These are phyloP conservation scores for Trichosporon asahii DNA, from an alignment of 1,284 basidiomycete genomes.

Conservation along the genomic window DNA sequence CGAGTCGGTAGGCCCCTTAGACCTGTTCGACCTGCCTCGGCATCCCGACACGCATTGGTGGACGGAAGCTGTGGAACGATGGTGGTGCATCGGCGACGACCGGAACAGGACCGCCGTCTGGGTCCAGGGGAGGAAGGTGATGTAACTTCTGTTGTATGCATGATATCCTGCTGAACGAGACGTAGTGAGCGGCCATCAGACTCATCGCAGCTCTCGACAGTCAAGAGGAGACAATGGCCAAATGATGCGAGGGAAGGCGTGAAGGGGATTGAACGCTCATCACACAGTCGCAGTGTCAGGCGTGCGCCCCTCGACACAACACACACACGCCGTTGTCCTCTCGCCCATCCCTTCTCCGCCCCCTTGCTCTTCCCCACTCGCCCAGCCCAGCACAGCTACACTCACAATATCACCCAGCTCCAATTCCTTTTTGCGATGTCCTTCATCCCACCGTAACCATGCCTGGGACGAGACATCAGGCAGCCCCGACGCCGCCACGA, in stretches of 20 bases:
- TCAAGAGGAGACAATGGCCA: too few species aligned
- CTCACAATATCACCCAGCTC: neutral
- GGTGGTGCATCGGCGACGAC: constrained; percentile 76
- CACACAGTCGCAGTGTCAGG: neutral
- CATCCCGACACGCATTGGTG: constrained; percentile 45
- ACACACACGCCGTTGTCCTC: neutral
- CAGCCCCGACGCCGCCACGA: neutral
- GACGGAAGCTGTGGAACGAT: constrained; percentile 69
- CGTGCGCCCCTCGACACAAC: neutral
- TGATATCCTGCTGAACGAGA: neutral
- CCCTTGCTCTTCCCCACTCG: neutral
- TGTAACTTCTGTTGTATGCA: constrained; percentile 6
- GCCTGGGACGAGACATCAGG: neutral
- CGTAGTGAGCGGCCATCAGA: neutral
- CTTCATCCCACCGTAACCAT: neutral
- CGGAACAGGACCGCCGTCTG: constrained; percentile 66
- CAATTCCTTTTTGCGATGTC: neutral
- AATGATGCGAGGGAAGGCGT: neutral
- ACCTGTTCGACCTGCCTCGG: constrained; percentile 61
- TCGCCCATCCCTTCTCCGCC: neutral
- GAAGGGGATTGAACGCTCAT: neutral
- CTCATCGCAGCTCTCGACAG: neutral
- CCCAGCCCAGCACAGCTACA: neutral
- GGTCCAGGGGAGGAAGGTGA: constrained; percentile 61
- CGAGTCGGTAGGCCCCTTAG: constrained; percentile 50